Evolutionary conservation across 108 stramenopile genomes (phyloP).

Genomic region (Skeletonema marinoi): DNA sequence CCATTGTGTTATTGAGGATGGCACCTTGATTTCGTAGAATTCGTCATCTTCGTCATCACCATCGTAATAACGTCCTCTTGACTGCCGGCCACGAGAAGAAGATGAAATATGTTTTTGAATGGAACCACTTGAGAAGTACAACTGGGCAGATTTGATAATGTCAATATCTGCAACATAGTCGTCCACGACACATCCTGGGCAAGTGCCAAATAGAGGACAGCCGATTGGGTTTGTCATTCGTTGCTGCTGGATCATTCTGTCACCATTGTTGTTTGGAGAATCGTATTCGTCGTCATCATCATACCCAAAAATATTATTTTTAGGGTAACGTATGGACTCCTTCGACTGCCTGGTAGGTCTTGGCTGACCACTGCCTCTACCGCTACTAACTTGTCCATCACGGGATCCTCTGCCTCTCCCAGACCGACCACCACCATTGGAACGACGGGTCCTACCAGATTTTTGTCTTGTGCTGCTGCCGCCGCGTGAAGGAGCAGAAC

Average conservation of each 20-base stretch:
- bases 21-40: slow-evolving; percentile 68
- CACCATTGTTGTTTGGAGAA: not conserved
- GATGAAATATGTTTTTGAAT: slow-evolving; percentile 60
- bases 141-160: slow-evolving; percentile 67
- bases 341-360: not conserved
- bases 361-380: not conserved
- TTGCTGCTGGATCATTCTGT: slow-evolving; percentile 2
- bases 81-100: slow-evolving; percentile 10
- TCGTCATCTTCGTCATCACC: slow-evolving; percentile 54
- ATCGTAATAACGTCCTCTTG: slow-evolving; percentile 34
- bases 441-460: not conserved
- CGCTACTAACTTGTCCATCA: not conserved
- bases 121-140: slow-evolving; percentile 74
- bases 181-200: slow-evolving; percentile 74
- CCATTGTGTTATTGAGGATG: slow-evolving; percentile 67
- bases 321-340: not conserved
- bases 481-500: not conserved
- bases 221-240: slow-evolving; percentile 18
- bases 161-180: slow-evolving; percentile 51
- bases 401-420: not conserved
- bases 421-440: not conserved
- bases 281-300: not conserved
- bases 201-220: slow-evolving; percentile 74
- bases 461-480: not conserved
- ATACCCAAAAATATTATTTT: not conserved